Evolutionary conservation across 2,329 filamentous ascomycete genomes (phyloP).

Genomic region (Aspergillus sp.): DNA sequence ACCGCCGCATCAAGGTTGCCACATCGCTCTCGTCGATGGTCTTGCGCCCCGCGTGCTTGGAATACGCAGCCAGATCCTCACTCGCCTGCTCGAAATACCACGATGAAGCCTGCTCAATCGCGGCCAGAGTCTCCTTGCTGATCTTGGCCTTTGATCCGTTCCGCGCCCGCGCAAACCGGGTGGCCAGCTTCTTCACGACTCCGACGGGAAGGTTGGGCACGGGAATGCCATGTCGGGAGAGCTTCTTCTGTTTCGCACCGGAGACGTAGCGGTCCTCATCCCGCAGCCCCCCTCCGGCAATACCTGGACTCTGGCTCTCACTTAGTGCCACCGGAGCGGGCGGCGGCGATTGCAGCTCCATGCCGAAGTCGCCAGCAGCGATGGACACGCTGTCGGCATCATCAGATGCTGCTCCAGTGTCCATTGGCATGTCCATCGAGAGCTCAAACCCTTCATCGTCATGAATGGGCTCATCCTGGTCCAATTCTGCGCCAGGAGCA

Average conservation of each 20-base stretch:
- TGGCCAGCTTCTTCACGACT: conserved; percentile 68
- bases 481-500: conserved; percentile 31
- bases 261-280: conserved; percentile 32
- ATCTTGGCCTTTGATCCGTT: conserved; percentile 69
- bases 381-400: conserved; percentile 19
- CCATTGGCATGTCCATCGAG: conserved; percentile 30
- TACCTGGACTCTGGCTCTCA: conserved; percentile 35
- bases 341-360: conserved; percentile 35
- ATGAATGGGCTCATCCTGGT: conserved; percentile 33
- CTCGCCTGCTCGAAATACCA: conserved; percentile 91
- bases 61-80: conserved; percentile 77
- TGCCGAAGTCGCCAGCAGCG: conserved; percentile 32
- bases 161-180: conserved; percentile 68
- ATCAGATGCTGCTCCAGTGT: conserved; percentile 27
- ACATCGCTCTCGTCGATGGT: conserved; percentile 86
- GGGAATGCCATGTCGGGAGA: conserved; percentile 71
- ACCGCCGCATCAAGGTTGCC: conserved; percentile 80
- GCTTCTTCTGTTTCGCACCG: conserved; percentile 53
- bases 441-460: conserved; percentile 41
- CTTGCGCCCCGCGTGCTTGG: conserved; percentile 77
- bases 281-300: conserved; percentile 40
- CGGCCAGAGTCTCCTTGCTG: conserved; percentile 70
- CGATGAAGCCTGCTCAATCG: conserved; percentile 77
- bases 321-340: conserved; percentile 32
- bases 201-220: conserved; percentile 73